A percentile compares a stretch with the other conserved stretches of the same genome.
Conservation (phyloP, 116 monocot genomes). For the Trichopus zeylanicus region DNA sequence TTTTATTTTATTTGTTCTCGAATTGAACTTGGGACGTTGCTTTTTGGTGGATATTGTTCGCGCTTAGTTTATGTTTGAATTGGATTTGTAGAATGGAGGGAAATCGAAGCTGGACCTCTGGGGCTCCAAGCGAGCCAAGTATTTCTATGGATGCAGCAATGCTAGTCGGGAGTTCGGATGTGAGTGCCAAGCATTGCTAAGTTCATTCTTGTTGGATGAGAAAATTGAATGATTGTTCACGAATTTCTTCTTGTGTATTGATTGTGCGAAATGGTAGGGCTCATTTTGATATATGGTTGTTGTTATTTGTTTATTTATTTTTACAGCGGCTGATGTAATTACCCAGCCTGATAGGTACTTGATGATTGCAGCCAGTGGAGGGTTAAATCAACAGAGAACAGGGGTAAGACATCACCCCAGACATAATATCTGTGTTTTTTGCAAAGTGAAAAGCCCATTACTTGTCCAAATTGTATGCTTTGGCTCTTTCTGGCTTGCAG, state of each 20-base stretch:
- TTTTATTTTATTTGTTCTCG: not conserved
- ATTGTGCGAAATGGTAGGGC: not conserved
- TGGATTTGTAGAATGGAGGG: constrained; percentile 11
- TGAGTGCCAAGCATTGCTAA: constrained; percentile 1
- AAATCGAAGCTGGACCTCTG: constrained; percentile 30
- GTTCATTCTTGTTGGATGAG: no score
- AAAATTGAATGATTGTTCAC: no score
- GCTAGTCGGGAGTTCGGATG: constrained; percentile 21
- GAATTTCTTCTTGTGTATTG: no score
- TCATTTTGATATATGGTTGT: no score
- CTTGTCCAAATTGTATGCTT: no score
- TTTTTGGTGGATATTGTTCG: not conserved
- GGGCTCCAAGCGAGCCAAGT: constrained; percentile 38
- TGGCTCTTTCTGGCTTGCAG: no score
- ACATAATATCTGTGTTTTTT: not conserved
- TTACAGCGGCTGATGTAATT: constrained; percentile 22
- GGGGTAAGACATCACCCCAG: constrained; percentile 25
- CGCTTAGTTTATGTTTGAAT: not conserved
- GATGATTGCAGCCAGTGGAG: constrained; percentile 60
- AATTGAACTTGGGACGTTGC: no score
- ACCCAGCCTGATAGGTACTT: constrained; percentile 34
- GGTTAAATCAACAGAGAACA: constrained; percentile 65
- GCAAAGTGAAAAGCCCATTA: not conserved
- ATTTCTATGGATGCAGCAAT: constrained; percentile 75
- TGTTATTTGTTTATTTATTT: constrained; percentile 1